Evolutionary conservation across 140 eudicot genomes (phyloP).

Genomic region (Anethum foeniculum): DNA sequence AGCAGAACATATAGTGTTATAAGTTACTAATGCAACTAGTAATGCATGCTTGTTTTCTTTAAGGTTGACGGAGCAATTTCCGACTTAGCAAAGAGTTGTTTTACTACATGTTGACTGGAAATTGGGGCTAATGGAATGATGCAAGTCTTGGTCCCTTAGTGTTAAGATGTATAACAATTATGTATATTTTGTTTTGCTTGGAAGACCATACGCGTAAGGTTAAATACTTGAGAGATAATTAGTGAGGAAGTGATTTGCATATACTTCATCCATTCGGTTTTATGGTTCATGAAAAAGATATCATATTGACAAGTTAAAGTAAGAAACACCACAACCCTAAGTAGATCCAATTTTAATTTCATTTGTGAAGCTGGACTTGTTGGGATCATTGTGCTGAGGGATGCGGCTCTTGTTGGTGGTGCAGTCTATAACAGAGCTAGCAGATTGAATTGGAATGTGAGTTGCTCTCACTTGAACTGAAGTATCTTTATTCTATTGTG

Average conservation of each 20-base stretch:
- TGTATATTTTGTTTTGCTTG: background rate
- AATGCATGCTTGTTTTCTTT: background rate
- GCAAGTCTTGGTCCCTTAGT: background rate
- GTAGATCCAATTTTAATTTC: constrained; percentile 4
- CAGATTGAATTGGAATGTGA: constrained; percentile 63
- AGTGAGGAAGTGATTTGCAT: background rate
- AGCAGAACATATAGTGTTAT: background rate
- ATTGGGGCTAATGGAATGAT: background rate
- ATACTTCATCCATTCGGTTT: background rate
- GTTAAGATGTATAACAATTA: background rate
- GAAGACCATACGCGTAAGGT: background rate
- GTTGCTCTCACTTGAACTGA: constrained; percentile 1
- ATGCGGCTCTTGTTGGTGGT: constrained; percentile 83
- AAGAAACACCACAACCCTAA: background rate
- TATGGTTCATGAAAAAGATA: background rate
- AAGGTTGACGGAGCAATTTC: background rate
- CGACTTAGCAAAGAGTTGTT: background rate
- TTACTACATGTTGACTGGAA: background rate
- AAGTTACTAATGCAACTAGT: background rate
- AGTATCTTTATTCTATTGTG: background rate
- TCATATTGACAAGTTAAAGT: background rate
- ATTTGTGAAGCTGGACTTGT: constrained; percentile 77
- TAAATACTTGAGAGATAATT: background rate
- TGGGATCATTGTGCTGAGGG: constrained; percentile 78
- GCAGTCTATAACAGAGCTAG: constrained; percentile 84